phyloP scores from a whole-genome alignment of 257 asterid species.

The Anisodus acutangulus region DNA sequence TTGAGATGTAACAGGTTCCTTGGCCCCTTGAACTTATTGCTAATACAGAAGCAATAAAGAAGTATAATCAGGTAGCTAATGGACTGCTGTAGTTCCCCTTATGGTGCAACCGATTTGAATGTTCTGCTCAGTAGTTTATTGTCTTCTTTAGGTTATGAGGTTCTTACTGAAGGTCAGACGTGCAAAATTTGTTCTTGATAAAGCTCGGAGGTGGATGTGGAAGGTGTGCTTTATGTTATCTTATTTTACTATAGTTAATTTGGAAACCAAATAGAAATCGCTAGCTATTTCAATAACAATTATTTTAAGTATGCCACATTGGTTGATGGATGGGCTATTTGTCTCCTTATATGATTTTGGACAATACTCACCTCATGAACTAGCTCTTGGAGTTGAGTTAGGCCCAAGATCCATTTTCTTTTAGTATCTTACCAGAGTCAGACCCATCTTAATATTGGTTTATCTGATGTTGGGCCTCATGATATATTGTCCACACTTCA shows the following conservation, averaged over 20 bases:
- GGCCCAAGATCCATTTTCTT: not conserved
- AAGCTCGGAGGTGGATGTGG: constrained; percentile 97
- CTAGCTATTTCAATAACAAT: not conserved
- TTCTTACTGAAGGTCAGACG: constrained; percentile 91
- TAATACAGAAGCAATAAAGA: constrained; percentile 82
- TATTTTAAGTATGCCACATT: not conserved
- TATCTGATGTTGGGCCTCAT: not conserved
- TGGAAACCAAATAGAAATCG: not conserved
- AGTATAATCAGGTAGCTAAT: constrained; percentile 86
- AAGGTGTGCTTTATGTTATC: constrained; percentile 58
- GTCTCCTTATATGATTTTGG: not conserved
- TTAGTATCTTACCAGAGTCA: not conserved
- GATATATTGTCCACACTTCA: not conserved
- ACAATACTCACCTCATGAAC: not conserved
- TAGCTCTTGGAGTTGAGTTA: not conserved
- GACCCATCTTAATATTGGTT: not conserved
- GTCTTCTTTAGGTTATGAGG: constrained; percentile 76
- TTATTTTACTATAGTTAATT: not conserved
- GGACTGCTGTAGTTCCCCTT: constrained; percentile 22
- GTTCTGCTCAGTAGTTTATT: constrained; percentile 32
- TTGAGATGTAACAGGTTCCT: constrained; percentile 62
- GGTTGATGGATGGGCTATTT: not conserved
- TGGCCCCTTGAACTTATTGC: constrained; percentile 99
- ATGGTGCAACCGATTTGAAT: constrained; percentile 23
- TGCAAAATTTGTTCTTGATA: constrained; percentile 93